Conservation (phyloP, 1,284 basidiomycete species). For the Ceratobasidium sp. region DNA sequence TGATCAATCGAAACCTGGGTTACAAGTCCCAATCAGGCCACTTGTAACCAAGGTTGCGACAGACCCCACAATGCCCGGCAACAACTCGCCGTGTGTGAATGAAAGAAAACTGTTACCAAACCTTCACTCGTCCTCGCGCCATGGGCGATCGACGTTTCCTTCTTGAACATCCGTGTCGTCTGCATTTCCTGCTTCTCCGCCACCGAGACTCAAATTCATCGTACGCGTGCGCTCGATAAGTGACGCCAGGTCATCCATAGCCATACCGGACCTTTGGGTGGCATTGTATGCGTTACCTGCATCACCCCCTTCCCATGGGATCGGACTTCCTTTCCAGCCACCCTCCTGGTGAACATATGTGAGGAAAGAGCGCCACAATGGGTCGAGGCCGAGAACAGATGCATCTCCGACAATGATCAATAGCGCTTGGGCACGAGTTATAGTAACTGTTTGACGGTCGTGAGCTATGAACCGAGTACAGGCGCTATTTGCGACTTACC, state of each 20-base stretch:
- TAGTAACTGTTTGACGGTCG: slow-evolving; percentile 54
- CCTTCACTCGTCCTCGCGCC: slow-evolving; percentile 54
- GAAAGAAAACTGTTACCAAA: background rate
- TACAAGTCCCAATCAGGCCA: background rate
- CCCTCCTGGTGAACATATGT: slow-evolving; percentile 57
- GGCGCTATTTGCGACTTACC: slow-evolving; percentile 52
- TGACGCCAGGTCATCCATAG: slow-evolving; percentile 40
- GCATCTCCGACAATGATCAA: slow-evolving; percentile 65
- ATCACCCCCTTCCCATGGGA: slow-evolving; percentile 59
- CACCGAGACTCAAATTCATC: slow-evolving; percentile 54
- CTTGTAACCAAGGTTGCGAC: background rate
- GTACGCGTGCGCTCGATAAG: slow-evolving; percentile 51
- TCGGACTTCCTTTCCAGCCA: slow-evolving; percentile 57
- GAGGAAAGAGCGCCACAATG: slow-evolving; percentile 60
- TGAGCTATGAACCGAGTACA: slow-evolving; percentile 46
- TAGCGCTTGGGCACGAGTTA: slow-evolving; percentile 64
- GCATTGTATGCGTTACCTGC: slow-evolving; percentile 44
- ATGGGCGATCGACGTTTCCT: slow-evolving; percentile 60
- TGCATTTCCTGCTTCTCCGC: slow-evolving; percentile 49
- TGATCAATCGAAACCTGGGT: background rate
- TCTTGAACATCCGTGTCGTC: slow-evolving; percentile 53
- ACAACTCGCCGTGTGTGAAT: background rate
- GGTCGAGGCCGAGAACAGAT: slow-evolving; percentile 58
- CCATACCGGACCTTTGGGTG: slow-evolving; percentile 34
- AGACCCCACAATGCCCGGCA: background rate